Conservation (phyloP, 176 grass and related monocot species). For the Lolium rigidum region DNA sequence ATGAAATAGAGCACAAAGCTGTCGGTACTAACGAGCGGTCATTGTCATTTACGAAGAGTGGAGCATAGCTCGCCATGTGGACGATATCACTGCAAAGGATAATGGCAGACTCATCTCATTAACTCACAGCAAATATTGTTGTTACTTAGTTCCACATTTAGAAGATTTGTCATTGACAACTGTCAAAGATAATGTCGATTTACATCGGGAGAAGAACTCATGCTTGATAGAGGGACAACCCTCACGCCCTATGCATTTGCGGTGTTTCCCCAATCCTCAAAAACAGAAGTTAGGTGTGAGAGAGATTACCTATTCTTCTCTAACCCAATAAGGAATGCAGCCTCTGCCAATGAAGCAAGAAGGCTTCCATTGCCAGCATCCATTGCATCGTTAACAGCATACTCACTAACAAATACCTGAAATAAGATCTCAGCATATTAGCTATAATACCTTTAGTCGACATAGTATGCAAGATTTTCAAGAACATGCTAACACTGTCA, state of each 20-base stretch:
- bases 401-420: constrained; percentile 88
- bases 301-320: constrained; percentile 76
- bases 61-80: constrained; percentile 74
- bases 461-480: too few species aligned
- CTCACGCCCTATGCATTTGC: not conserved
- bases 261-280: not conserved
- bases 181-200: not conserved
- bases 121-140: not conserved
- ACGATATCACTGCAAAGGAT: constrained; percentile 64
- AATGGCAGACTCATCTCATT: not conserved
- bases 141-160: not conserved
- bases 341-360: constrained; percentile 74
- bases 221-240: not conserved
- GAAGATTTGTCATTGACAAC: not conserved
- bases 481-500: too few species aligned
- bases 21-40: constrained; percentile 26
- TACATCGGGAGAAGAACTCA: not conserved
- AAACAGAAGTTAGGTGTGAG: not conserved
- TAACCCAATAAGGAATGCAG: constrained; percentile 74
- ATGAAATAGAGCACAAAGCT: not conserved
- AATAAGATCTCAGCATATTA: not conserved
- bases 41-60: constrained; percentile 45
- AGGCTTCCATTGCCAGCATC: constrained; percentile 73
- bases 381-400: constrained; percentile 46
- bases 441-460: too few species aligned